phyloP scores from a whole-genome alignment of 352 stramenopile species.

The Thalassiosira hispida region DNA sequence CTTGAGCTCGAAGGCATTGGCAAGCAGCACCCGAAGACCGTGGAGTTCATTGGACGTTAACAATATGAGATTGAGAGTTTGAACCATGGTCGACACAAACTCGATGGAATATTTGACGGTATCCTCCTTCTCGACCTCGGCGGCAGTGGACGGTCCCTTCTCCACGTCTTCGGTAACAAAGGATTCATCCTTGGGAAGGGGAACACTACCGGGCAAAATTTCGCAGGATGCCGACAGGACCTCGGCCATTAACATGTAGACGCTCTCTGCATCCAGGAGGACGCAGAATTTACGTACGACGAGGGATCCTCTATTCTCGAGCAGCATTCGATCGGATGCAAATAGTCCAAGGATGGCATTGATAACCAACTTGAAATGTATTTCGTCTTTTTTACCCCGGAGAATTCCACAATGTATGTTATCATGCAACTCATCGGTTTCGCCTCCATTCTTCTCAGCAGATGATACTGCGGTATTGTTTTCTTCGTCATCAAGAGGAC shows the following conservation, averaged over 20 bases:
- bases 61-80: conserved; percentile 99
- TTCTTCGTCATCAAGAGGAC: conserved; percentile 29
- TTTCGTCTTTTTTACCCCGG: conserved; percentile 84
- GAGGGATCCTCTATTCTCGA: conserved; percentile 96
- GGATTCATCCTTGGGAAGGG: conserved; percentile 28
- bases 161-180: conserved; percentile 20
- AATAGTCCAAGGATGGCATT: conserved; percentile 96
- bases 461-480: background rate
- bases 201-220: background rate
- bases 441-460: conserved; percentile 14
- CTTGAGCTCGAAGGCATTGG: conserved; percentile 62
- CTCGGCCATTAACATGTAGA: conserved; percentile 97
- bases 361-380: conserved; percentile 86
- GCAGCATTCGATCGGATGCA: conserved; percentile 85
- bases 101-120: conserved; percentile 81
- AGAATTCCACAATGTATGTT: conserved; percentile 47
- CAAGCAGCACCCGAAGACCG: conserved; percentile 82
- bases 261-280: conserved; percentile 95
- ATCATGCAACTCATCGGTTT: conserved; percentile 23
- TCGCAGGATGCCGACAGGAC: conserved; percentile 88
- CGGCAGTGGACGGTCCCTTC: conserved; percentile 28
- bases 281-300: conserved; percentile 98
- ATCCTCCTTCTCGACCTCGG: conserved; percentile 62
- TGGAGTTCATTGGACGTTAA: conserved; percentile 97
- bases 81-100: conserved; percentile 98